Evolutionary conservation across 208 protist species (phyloP), one percentile per base, ranked within the genome.

Genomic region (Borovskyia barvae): DNA sequence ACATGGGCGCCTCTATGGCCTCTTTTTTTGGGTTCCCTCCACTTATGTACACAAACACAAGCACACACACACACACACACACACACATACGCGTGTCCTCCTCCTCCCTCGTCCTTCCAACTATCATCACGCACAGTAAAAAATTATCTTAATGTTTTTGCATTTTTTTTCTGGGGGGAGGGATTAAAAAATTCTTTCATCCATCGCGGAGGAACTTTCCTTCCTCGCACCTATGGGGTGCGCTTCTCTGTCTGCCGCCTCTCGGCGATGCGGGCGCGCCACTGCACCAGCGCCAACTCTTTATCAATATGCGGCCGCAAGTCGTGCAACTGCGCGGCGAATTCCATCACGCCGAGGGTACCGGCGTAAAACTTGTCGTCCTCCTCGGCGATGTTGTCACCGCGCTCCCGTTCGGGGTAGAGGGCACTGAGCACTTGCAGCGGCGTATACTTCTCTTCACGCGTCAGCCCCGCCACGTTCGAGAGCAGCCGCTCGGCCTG

Each of bases 231-330:
- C n/a, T n/a, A n/a, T n/a, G n/a, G n/a, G n/a, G n/a, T n/a, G n/a
- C n/a, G 54, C 45, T 69, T 69, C 35, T 22, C 35, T 2, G 43
- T 29, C 30, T 47, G 52, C 30, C 40, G 39, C 62, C 41, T 33
- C 46, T 69, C 62, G 12, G 62, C 62, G n/a, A 69, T 39, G 46
- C 62, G 62, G 17, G 62, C 53, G 33, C 48, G 19, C 62, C 62
- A 69, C 53, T 69, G 62, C 46, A 69, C 62, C 53, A 17, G 53
- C 46, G 53, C 53, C 26, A 69, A 39, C 41, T 86, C 77, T 66
- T 87, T 83, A 47, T 87, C 83, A 42, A 93, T 93, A 55, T 91
- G 82, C 60, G 75, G 75, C 29, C 82, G 82, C 25, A 93, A 74
- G 30, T 79, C 63, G 53, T 87, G 74, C 51, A 93, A 69, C 32